phyloP scores from a whole-genome alignment of 805 yeast genomes.

The Scheffersomyces spartinae region DNA sequence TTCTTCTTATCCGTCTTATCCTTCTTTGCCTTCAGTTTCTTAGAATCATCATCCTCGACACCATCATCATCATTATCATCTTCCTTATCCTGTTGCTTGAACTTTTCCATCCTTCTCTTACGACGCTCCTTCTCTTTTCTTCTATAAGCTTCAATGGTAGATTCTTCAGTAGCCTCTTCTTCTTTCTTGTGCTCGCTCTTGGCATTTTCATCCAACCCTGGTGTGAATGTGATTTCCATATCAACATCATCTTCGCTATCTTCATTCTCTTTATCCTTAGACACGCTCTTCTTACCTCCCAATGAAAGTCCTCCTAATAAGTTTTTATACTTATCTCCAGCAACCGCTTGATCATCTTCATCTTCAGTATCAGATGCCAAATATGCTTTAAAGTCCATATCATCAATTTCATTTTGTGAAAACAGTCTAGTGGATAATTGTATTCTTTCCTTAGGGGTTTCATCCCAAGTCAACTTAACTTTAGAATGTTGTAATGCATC shows the following conservation, averaged over 20 bases:
- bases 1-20: constrained; percentile 16
- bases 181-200: constrained; percentile 19
- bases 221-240: constrained; percentile 93
- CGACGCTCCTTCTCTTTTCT: constrained; percentile 91
- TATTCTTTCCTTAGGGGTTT: constrained; percentile 84
- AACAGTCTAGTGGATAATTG: constrained; percentile 71
- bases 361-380: constrained; percentile 69
- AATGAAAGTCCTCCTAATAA: constrained; percentile 35
- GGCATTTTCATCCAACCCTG: constrained; percentile 50
- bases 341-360: constrained; percentile 35
- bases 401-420: constrained; percentile 78
- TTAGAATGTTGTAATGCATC: constrained; percentile 95
- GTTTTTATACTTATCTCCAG: constrained; percentile 41
- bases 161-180: constrained; percentile 42
- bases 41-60: constrained; percentile 41
- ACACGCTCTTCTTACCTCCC: constrained; percentile 20
- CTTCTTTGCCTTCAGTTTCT: constrained; percentile 29
- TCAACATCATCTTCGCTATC: constrained; percentile 61
- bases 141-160: constrained; percentile 68
- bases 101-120: constrained; percentile 66
- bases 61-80: no score
- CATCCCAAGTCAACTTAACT: constrained; percentile 97
- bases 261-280: constrained; percentile 14
- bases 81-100: constrained; percentile 46
- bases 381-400: constrained; percentile 87